Percentiles rank a stretch among this genome's conserved stretches.
Conservation (phyloP, 2,329 filamentous ascomycete genomes). For the Phyllosticta citriasiana region DNA sequence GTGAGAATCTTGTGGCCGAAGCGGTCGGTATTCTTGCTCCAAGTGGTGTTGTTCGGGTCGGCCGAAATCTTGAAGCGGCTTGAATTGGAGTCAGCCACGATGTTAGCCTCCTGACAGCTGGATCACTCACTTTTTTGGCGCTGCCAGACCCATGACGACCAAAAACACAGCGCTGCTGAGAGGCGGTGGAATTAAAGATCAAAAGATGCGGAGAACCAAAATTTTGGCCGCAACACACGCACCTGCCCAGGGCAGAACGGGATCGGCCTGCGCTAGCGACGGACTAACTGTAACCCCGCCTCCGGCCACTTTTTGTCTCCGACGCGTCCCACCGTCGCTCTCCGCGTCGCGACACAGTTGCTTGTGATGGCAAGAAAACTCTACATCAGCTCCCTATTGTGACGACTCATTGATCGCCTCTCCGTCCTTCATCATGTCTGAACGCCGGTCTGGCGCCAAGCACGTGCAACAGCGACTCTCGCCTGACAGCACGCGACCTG, state of each 20-base stretch:
- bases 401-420: not conserved
- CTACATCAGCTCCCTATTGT: no score
- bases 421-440: not conserved
- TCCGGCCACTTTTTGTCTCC: not conserved
- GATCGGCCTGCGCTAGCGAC: not conserved
- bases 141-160: conserved; percentile 55
- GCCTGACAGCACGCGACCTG: not conserved
- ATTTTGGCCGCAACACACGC: conserved; percentile 16
- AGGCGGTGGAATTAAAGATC: not conserved
- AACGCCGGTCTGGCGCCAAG: not conserved
- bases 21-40: conserved; percentile 69
- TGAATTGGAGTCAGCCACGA: conserved; percentile 14
- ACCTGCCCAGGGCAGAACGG: not conserved
- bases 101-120: conserved; percentile 13
- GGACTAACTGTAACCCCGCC: conserved; percentile 9
- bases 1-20: conserved; percentile 88
- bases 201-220: conserved; percentile 12
- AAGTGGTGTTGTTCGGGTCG: conserved; percentile 93
- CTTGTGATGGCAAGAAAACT: no score
- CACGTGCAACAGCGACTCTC: not conserved
- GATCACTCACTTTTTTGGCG: conserved; percentile 50
- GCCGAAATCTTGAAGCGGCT: conserved; percentile 65
- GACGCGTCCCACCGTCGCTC: not conserved
- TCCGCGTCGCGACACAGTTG: no score
- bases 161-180: not conserved